Base-by-base conservation (phyloP, 2,329 filamentous ascomycete genomes). In the Leptographium radiaticola region DNA sequence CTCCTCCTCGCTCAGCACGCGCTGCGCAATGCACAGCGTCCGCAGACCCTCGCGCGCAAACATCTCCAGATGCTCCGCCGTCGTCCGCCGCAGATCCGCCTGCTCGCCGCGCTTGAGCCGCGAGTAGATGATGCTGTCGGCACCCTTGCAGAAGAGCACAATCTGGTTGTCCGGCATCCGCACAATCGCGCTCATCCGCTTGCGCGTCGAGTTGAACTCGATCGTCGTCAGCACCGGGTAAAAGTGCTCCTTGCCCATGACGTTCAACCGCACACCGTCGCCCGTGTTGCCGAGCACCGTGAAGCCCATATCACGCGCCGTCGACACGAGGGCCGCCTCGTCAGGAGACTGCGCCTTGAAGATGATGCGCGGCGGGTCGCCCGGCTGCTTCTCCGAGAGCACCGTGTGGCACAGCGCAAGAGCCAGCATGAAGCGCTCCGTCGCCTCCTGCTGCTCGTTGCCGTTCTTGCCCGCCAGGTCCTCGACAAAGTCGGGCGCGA, bases 331-430 rank as follows among this genome's bases (percentile, higher is more conserved):
- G 13, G 93, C 93, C 53, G 93, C 89, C 69, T 98, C 93, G 64
- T 98, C 93, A 1, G 93, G 93, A 43, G 90, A 97, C 65, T 98
- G 93, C 0, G 93, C 93, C 71, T 94, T 97, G 77, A 96, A 98
- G 33, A 90, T 79, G 63, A 98, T 93, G 67, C 79, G 87, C 0
- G 93, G 91, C 34, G 85, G 86, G 61, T 97, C 88, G n/a, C 90
- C 91, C 0, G 90, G 89, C 1, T 84, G 82, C 59, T 84, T 84
- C 66, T 98, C 93, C 0, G 91, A 86, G 57, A 98, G 91, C 57
- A 98, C 93, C 0, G 89, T 95, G 66, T 98, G 93, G 63, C 93
- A 98, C n/a, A 98, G 79, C 18, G 93, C 89, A 55, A 98, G 75
- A 10, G 87, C 88, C 52, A 97, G 76, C 91, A 98, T 97, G 65